Evolutionary conservation across 2,329 filamentous ascomycete genomes (phyloP), one percentile per base, ranked within the genome.

Genomic region (Cadophora sp.): DNA sequence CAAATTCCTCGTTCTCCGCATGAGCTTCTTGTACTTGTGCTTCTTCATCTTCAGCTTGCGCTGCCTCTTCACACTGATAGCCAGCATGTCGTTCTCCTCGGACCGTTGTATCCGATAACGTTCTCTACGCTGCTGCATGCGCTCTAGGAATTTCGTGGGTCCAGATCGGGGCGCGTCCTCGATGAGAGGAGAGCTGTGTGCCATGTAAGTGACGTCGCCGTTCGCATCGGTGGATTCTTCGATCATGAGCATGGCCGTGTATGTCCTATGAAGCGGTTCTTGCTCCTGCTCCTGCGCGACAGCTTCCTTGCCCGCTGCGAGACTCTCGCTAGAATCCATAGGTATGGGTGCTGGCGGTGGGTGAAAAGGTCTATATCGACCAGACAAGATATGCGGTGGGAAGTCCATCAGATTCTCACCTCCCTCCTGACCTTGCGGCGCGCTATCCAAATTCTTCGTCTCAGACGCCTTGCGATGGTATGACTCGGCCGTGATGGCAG

Each of bases 21-120:
- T 94, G 73, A 98, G 84, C 88, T 99, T 99, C 94, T 97, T 98
- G 82, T 97, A 97, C 89, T 99, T 99, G 87, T 98, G 95, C 88
- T 98, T 99, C 92, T 99, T 99, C 94, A 99, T 99, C 88, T 94
- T 97, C 77, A 97, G 83, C 83, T 96, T 96, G 78, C 94, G 86
- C 81, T 97, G 93, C 80, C 96, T 87, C 85, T 91, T 94, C 74
- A 97, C 95, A 77, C 93, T 97, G 78, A 99, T 93, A 71, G 93
- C 87, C 68, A 90, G 82, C 90, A 97, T 94, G 63, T 78, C 79
- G 75, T 72, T 75, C 64, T 87, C 84, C 70, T 88, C 84, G 66
- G 65, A 70, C 60, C 79, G 79, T 71, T 81, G 81, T 64, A 81
- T 80, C 70, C 83, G 81, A 67, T 86, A 87, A 68, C 81, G 83